A percentile compares a stretch with the other conserved stretches of the same genome.
phyloP scores from a whole-genome alignment of 2,329 filamentous ascomycete genomes.

The Talaromyces sp. region DNA sequence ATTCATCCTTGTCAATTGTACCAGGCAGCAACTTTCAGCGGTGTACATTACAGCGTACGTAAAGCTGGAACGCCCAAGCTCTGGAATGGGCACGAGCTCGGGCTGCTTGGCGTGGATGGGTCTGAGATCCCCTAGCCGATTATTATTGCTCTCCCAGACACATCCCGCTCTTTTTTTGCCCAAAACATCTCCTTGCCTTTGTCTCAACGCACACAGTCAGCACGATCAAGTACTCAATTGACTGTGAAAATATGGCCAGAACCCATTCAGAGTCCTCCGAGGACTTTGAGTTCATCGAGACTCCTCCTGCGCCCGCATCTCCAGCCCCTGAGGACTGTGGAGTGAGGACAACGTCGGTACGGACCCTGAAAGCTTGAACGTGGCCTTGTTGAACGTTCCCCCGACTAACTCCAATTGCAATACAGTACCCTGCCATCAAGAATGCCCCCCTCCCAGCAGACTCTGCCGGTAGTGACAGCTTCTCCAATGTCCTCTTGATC shows the following conservation, averaged over 20 bases:
- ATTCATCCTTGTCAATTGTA: background rate
- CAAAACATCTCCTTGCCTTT: slow-evolving; percentile 18
- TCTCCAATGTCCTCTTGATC: slow-evolving; percentile 78
- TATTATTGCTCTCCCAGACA: slow-evolving; percentile 14
- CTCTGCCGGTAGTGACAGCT: slow-evolving; percentile 74
- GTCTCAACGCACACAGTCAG: slow-evolving; percentile 23
- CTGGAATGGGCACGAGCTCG: background rate
- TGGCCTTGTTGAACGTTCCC: slow-evolving; percentile 5
- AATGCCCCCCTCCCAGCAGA: slow-evolving; percentile 94
- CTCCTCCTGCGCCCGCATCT: slow-evolving; percentile 55
- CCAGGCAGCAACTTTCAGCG: background rate
- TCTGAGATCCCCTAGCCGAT: slow-evolving; percentile 6
- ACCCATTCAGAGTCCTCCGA: slow-evolving; percentile 45
- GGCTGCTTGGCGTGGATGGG: slow-evolving; percentile 4
- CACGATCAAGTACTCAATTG: slow-evolving; percentile 26
- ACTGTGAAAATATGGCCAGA: slow-evolving; percentile 35
- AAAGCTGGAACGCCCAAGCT: background rate
- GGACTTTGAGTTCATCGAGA: slow-evolving; percentile 56
- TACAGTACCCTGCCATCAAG: slow-evolving; percentile 82
- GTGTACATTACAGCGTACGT: background rate
- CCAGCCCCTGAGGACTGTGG: slow-evolving; percentile 55
- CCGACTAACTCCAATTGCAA: slow-evolving; percentile 1
- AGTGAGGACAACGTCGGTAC: slow-evolving; percentile 59
- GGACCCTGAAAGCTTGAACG: slow-evolving; percentile 25
- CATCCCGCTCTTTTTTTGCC: slow-evolving; percentile 14